Base-by-base conservation (phyloP, 2,329 filamentous ascomycete species). In the Phialophora tarda region DNA sequence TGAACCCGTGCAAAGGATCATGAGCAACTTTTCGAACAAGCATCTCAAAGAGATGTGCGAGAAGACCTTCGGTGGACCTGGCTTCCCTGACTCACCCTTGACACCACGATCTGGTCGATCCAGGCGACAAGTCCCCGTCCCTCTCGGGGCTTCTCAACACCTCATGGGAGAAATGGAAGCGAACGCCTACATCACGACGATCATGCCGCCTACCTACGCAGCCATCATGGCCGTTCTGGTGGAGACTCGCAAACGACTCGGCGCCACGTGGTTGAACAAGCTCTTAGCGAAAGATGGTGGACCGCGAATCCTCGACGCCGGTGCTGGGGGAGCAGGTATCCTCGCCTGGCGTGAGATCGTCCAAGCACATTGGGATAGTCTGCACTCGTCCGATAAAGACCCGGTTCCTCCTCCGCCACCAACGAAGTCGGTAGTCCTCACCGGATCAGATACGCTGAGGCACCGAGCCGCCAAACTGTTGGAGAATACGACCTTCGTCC, bases 401-500 rank as follows among this genome's bases (percentile, higher is more conserved):
- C 75, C 78, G 0, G 76, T 82, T 4, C 76, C 78, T 26, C 73
- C 82, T 1, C 73, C 82, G 1, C 86, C 88, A 0, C 82, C 85
- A 2, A 91, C 92, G 1, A 92, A 90, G 76, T 90, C 91, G 62
- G 93, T 92, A 0, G 93, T 96, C 1, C 80, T 98, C 2, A 88
- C 91, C 1, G 92, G 89, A 0, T 91, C 92, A 0, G 87, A 92
- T 68, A 81, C 87, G 2, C 82, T 99, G 30, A 88, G 93, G 21
- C 83, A 91, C 63, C 89, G 93, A 34, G 83, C 92, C 26, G 92
- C 92, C 71, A 83, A 82, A 21, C 86, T 98, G 69, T 81, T 99
- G 12, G 85, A 96, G 44, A 90, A 97, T 76, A 98, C 95, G 0
- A 96, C 91, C 0, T 97, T 99, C 75, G 83, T 99, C 7, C 93